Conservation (phyloP, 345 rosid genomes). For the Lumnitzera racemosa region DNA sequence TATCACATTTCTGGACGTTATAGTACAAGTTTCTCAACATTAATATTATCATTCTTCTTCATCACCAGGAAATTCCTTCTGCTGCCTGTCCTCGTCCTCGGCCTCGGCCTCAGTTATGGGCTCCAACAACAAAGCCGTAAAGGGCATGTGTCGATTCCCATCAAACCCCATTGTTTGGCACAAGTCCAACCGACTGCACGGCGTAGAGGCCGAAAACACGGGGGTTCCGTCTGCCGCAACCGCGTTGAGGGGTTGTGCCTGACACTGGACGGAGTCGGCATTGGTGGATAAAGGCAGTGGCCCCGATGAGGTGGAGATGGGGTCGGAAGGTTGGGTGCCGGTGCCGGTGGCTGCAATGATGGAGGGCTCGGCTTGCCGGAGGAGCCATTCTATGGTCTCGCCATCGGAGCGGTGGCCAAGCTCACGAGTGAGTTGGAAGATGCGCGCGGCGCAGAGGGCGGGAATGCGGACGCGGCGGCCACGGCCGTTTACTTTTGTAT, state of each 20-base stretch:
- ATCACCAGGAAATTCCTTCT: slow-evolving; percentile 9
- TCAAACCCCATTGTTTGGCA: background rate
- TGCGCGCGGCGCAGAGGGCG: slow-evolving; percentile 58
- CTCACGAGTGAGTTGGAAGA: slow-evolving; percentile 69
- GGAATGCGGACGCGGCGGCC: slow-evolving; percentile 74
- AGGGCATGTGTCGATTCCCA: slow-evolving; percentile 48
- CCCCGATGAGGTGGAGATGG: slow-evolving; percentile 25
- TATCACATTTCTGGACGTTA: background rate
- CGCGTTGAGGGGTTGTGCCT: slow-evolving; percentile 10
- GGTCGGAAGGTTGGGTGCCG: slow-evolving; percentile 36
- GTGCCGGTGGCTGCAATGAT: slow-evolving; percentile 53
- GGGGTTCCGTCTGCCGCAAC: slow-evolving; percentile 3
- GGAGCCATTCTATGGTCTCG: slow-evolving; percentile 69
- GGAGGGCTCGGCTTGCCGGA: slow-evolving; percentile 49
- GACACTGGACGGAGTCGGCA: slow-evolving; percentile 23
- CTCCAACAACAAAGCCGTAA: slow-evolving; percentile 47
- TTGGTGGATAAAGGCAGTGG: slow-evolving; percentile 16
- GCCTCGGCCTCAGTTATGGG: slow-evolving; percentile 18
- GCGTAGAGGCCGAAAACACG: slow-evolving; percentile 12
- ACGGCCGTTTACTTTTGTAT: slow-evolving; percentile 63
- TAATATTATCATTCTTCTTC: background rate
- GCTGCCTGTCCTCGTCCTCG: slow-evolving; percentile 18
- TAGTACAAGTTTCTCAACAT: background rate
- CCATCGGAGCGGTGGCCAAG: slow-evolving; percentile 68
- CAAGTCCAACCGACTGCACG: background rate